Conservation (phyloP, 345 rosid genomes). For the Clausena lansium region DNA sequence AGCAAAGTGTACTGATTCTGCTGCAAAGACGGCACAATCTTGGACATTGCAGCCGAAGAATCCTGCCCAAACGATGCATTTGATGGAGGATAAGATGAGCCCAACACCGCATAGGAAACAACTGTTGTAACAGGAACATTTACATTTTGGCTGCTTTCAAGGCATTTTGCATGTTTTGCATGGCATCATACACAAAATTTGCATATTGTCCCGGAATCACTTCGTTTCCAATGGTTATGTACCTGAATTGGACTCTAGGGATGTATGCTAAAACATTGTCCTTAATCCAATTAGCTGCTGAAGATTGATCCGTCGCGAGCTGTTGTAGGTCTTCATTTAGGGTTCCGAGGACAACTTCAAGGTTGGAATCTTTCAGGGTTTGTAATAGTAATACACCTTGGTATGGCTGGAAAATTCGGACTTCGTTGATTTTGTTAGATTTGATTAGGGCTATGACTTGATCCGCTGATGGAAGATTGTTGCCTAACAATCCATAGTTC, state of each 20-base stretch:
- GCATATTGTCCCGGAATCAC: background rate
- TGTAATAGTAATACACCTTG: background rate
- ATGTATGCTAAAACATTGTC: background rate
- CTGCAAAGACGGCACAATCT: background rate
- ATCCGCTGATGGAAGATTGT: slow-evolving; percentile 2
- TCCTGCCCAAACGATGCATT: background rate
- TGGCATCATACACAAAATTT: background rate
- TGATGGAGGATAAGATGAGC: slow-evolving; percentile 16
- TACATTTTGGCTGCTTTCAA: background rate
- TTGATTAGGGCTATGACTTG: background rate
- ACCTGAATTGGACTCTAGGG: slow-evolving; percentile 6
- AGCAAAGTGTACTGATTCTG: slow-evolving; percentile 12
- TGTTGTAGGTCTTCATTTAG: background rate
- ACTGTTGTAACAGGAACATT: background rate
- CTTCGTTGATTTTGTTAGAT: background rate
- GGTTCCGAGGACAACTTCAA: slow-evolving; percentile 11
- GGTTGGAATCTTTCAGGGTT: background rate
- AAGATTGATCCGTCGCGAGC: background rate
- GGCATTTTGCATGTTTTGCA: slow-evolving; percentile 3
- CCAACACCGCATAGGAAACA: background rate
- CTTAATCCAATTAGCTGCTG: slow-evolving; percentile 6
- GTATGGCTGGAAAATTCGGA: slow-evolving; percentile 14
- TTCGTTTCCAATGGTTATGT: slow-evolving; percentile 9
- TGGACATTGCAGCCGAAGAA: background rate
- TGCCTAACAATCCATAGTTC: slow-evolving; percentile 1